phyloP scores from a whole-genome alignment of 2,329 filamentous ascomycete species.

The Trichoderma sp. region DNA sequence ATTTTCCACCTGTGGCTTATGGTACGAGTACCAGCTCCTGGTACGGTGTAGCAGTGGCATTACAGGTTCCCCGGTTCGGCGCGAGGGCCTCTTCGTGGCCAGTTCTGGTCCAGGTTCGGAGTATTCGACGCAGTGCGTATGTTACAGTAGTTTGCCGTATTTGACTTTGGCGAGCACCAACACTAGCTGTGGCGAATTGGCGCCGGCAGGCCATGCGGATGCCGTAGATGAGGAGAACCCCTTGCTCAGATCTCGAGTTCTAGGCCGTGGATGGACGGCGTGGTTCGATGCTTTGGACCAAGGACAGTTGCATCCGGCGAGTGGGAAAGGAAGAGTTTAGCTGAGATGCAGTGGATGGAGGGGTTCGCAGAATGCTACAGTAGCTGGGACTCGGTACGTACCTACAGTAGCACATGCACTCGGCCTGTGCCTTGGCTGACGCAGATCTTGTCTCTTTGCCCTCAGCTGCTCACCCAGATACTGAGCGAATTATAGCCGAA shows the following conservation, averaged over 20 bases:
- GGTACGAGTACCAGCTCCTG: not conserved
- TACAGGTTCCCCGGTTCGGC: not conserved
- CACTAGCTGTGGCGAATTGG: not conserved
- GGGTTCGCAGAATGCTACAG: conserved; percentile 1
- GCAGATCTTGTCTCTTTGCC: not conserved
- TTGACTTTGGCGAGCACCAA: not conserved
- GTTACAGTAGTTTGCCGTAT: not conserved
- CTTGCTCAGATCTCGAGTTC: not conserved
- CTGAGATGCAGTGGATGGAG: not conserved
- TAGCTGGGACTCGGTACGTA: not conserved
- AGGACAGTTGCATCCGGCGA: conserved; percentile 1
- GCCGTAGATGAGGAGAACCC: not conserved
- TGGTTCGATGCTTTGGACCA: conserved; percentile 7
- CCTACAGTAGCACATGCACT: not conserved
- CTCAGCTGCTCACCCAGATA: not conserved
- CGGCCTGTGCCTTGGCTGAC: conserved; percentile 1
- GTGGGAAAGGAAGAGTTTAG: not conserved
- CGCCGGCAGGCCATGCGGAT: not conserved
- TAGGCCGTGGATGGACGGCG: not conserved
- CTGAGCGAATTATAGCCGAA: not conserved
- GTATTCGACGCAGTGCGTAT: not conserved
- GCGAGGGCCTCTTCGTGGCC: not conserved
- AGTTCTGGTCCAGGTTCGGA: not conserved
- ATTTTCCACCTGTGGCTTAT: not conserved
- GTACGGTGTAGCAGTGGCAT: not conserved